Base-by-base conservation (phyloP, 805 yeast genomes). In the Candida tibetensis region DNA sequence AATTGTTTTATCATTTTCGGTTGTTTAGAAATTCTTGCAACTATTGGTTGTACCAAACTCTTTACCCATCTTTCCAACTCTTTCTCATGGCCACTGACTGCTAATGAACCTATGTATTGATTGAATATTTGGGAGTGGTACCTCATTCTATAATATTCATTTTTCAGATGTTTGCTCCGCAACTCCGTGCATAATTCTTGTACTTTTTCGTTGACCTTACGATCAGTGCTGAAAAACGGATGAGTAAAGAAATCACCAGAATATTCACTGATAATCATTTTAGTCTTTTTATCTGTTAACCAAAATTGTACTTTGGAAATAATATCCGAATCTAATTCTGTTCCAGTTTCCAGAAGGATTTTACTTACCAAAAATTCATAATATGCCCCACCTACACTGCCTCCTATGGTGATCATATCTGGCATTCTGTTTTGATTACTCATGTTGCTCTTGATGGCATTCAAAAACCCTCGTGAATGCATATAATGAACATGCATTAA, bases 41-140 rank as follows among this genome's bases (percentile, higher is more conserved):
- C 13, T 6, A 41, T 15, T 4, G 41, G 39, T 5, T 17, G 31
- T 4, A 47, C 32, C 26, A 50, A 16, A 12, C 25, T 23, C 7
- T 39, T 27, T 15, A 52, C 37, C 52, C 55, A 53, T 12, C 27
- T 29, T 18, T 48, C 49, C 15, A 45, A 42, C n/a, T 21, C 21
- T 5, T 26, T 25, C 9, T 39, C 25, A 10, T 21, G 28, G 17
- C 42, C 42, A 8, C 36, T 32, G 16, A 18, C 40, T 8, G 35
- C 30, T n/a, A 54, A 34, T 10, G 46, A 41, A 2, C 54, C 59
- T 23, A 52, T 28, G 36, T 45, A 52, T 38, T 56, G 61, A 29
- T 40, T 46, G 38, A 53, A 56, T 6, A 46, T 27, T 34, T 49
- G 54, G 23, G 40, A 29, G 30, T 41, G 32, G 32, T 46, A 46